phyloP scores from a whole-genome alignment of 768 basidiomycete genomes.

The Boletus speciosus region DNA sequence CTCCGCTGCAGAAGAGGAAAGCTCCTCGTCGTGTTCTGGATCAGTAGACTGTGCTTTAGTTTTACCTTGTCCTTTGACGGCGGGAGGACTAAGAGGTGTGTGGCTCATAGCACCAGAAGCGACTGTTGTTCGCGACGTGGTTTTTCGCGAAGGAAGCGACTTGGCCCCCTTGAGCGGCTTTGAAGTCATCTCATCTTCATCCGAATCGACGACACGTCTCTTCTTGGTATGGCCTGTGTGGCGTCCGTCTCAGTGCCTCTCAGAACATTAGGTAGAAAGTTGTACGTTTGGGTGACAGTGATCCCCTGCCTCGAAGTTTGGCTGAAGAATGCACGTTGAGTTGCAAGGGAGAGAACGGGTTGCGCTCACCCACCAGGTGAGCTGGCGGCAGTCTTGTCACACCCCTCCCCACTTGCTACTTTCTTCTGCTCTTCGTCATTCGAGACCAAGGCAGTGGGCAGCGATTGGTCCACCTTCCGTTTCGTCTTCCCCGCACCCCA shows the following conservation, averaged over 20 bases:
- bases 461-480: conserved; percentile 21
- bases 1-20: conserved; percentile 32
- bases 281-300: conserved; percentile 22
- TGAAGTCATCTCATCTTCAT: conserved; percentile 39
- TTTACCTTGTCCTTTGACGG: conserved; percentile 20
- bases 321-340: conserved; percentile 18
- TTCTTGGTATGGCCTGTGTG: conserved; percentile 42
- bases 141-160: not conserved
- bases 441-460: conserved; percentile 19
- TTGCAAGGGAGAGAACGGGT: not conserved
- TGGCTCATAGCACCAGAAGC: not conserved
- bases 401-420: conserved; percentile 14
- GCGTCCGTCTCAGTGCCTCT: not conserved
- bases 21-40: conserved; percentile 33
- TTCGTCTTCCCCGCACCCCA: conserved; percentile 57
- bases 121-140: not conserved
- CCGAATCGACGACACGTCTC: conserved; percentile 51
- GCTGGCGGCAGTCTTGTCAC: not conserved
- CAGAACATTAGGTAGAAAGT: not conserved
- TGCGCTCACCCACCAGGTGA: conserved; percentile 11
- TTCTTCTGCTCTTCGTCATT: conserved; percentile 25
- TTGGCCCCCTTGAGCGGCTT: not conserved
- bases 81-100: not conserved
- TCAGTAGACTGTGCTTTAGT: conserved; percentile 7
- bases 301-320: conserved; percentile 38